Conservation (phyloP, 2,329 filamentous ascomycete genomes). For the Trichoderma sp. region DNA sequence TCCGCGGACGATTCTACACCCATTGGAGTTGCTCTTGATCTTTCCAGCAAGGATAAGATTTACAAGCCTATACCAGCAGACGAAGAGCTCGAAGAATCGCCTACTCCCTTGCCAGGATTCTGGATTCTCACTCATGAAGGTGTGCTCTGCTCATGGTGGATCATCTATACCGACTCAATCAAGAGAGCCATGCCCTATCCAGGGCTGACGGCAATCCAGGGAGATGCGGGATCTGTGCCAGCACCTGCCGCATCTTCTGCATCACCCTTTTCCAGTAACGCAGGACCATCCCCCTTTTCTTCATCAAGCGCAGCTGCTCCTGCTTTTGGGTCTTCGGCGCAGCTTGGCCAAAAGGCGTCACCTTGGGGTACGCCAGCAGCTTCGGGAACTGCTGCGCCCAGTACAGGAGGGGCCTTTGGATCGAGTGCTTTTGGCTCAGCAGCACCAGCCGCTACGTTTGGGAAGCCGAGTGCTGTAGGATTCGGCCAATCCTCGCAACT, state of each 20-base stretch:
- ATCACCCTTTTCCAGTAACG: constrained; percentile 31
- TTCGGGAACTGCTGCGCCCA: constrained; percentile 32
- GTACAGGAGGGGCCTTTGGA: constrained; percentile 43
- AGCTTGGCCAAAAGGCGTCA: constrained; percentile 51
- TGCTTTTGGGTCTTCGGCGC: constrained; percentile 48
- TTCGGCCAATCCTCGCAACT: constrained; percentile 54
- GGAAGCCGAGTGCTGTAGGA: constrained; percentile 46
- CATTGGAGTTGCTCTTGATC: constrained; percentile 76
- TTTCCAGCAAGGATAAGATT: constrained; percentile 80
- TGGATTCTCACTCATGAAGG: constrained; percentile 89
- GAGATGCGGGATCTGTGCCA: constrained; percentile 32
- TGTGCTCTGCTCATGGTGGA: constrained; percentile 81
- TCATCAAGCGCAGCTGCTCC: constrained; percentile 37
- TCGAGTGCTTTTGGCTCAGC: constrained; percentile 44
- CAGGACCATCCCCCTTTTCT: constrained; percentile 42
- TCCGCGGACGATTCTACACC: constrained; percentile 65
- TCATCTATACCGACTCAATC: constrained; percentile 86
- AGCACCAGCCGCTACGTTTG: constrained; percentile 47
- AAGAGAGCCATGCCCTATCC: constrained; percentile 70
- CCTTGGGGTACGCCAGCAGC: constrained; percentile 45
- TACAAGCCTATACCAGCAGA: constrained; percentile 73
- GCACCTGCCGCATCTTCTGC: constrained; percentile 32
- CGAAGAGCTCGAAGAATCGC: constrained; percentile 73
- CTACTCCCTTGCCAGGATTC: constrained; percentile 76
- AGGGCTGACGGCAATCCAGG: constrained; percentile 57